phyloP scores from a whole-genome alignment of 2,329 filamentous ascomycete species.

The Fusarium succisae region DNA sequence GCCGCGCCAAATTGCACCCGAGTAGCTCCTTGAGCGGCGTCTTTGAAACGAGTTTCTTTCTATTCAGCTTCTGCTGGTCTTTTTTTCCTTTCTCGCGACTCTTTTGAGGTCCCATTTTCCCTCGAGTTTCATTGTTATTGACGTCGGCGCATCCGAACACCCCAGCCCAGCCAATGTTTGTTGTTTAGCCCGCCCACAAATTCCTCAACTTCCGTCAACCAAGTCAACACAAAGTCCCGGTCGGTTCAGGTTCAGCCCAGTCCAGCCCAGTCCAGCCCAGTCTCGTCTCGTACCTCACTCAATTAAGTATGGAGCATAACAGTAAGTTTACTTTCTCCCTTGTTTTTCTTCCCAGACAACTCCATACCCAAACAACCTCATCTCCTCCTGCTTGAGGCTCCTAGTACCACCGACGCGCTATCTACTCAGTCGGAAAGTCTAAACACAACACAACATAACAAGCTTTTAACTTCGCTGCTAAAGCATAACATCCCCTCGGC shows the following conservation, averaged over 20 bases:
- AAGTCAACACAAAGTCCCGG: conserved; percentile 42
- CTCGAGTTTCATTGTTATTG: conserved; percentile 39
- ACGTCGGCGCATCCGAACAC: conserved; percentile 42
- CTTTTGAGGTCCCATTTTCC: conserved; percentile 11
- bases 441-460: conserved; percentile 5
- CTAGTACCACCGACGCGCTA: background rate
- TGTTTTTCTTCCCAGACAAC: conserved; percentile 20
- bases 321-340: conserved; percentile 46
- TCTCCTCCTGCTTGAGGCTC: background rate
- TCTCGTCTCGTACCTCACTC: conserved; percentile 25
- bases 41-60: conserved; percentile 14
- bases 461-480: background rate
- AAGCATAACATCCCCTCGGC: background rate
- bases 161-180: conserved; percentile 52
- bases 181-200: conserved; percentile 47
- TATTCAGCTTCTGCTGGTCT: conserved; percentile 1
- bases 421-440: background rate
- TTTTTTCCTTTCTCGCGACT: conserved; percentile 31
- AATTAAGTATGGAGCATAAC: conserved; percentile 48
- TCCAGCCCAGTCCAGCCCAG: background rate
- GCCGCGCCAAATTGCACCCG: conserved; percentile 40
- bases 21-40: conserved; percentile 23
- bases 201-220: conserved; percentile 37
- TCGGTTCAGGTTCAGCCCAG: background rate
- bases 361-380: conserved; percentile 17